Base-by-base conservation (phyloP, 768 basidiomycete species). In the Naganishia friedmannii region DNA sequence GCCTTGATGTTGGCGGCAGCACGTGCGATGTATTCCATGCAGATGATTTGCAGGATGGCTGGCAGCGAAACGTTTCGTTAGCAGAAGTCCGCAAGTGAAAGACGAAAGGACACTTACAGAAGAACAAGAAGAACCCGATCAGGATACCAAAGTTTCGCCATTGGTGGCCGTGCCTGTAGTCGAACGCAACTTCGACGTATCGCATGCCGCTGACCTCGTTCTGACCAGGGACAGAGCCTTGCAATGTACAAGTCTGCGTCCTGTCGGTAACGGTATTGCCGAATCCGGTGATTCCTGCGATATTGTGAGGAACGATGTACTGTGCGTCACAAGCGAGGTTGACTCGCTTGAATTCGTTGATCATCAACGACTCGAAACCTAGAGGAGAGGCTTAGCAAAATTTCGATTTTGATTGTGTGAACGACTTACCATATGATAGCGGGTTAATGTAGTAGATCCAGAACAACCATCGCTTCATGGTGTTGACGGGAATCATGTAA, bases 401-500 rank as follows among this genome's bases (percentile, higher is more conserved):
- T 21, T 2, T 13, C 2, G 7, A n/a, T 1, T 5, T 7, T n/a
- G 37, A 42, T 6, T 8, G 37, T 23, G 42, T 9, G 28, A 8
- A 10, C 4, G 3, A 45, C 60, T 63, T 45, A 63, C 60, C 88
- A 81, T 91, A 93, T 0, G 86, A 81, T 46, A 93, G 78, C 0
- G 92, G 92, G 74, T 93, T 90, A 67, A 92, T 78, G 80, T 92
- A 83, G 76, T 74, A 81, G 34, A 92, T 88, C 91, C 91, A 93
- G 83, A 90, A 91, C 10, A 93, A 58, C 89, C 89, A 92, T 53
- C 87, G 83, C 77, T 90, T 70, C 69, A 70, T 70, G 12, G 69
- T 70, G 53, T 65, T 65, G 60, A 70, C 69, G 17, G 68, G 68
- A 66, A 81, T 81, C 80, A 73, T 73, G 32, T 73, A 73, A 53